These are phyloP conservation scores for Linum trigynum DNA, from an alignment of 345 rosid genomes.

Conservation along the genomic window DNA sequence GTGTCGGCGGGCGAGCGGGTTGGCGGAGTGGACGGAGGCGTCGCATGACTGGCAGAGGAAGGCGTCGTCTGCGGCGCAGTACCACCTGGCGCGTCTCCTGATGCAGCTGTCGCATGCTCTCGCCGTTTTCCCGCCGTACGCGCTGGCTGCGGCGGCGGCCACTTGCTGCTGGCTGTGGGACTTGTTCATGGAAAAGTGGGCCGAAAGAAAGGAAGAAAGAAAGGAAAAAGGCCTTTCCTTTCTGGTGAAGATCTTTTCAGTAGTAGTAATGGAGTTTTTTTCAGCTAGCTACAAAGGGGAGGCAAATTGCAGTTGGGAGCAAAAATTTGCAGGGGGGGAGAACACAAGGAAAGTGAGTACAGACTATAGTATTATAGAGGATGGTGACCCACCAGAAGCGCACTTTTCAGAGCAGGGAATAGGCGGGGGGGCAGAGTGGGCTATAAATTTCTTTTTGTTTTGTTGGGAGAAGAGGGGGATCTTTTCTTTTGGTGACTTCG, in stretches of 20 bases:
- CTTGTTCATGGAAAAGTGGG: conserved; percentile 12
- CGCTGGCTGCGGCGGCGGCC: conserved; percentile 31
- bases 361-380: not conserved
- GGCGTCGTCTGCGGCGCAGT: conserved; percentile 93
- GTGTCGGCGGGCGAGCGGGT: conserved; percentile 73
- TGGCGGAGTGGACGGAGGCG: conserved; percentile 75
- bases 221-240: not conserved
- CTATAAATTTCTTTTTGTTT: not conserved
- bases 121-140: conserved; percentile 69
- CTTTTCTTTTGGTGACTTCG: conserved; percentile 2
- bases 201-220: not conserved
- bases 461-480: not conserved
- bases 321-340: not conserved
- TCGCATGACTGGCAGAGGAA: conserved; percentile 91
- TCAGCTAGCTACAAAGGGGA: too few relatives aligned
- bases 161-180: conserved; percentile 7
- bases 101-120: conserved; percentile 85
- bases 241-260: too few relatives aligned
- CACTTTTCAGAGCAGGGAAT: conserved; percentile 11
- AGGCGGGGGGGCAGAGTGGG: not conserved
- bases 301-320: not conserved
- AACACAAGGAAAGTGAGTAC: too few relatives aligned
- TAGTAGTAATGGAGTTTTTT: not conserved
- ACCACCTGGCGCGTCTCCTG: conserved; percentile 76
- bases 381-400: conserved; percentile 21